Evolutionary conservation across 2,329 filamentous ascomycete species (phyloP).

Genomic region (Penicillium corylophilum): DNA sequence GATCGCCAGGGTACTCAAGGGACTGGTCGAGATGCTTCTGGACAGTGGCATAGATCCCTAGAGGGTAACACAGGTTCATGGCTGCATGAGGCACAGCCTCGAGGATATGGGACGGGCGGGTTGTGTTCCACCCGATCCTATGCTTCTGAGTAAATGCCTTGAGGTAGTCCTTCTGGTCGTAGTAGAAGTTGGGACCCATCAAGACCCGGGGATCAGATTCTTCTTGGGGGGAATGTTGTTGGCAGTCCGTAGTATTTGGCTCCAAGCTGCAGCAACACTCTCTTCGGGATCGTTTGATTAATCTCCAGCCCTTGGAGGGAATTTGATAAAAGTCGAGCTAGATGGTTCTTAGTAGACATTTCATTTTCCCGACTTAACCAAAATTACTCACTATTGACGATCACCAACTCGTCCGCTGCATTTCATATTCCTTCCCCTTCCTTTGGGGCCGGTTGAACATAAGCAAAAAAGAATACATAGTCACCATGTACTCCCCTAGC

Average conservation of each 20-base stretch:
- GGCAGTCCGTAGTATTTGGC: slow-evolving; percentile 54
- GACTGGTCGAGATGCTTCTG: slow-evolving; percentile 42
- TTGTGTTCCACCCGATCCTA: slow-evolving; percentile 47
- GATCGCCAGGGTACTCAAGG: slow-evolving; percentile 48
- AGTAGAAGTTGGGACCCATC: slow-evolving; percentile 56
- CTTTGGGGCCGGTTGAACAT: slow-evolving; percentile 53
- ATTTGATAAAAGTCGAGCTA: slow-evolving; percentile 44
- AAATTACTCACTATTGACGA: slow-evolving; percentile 42
- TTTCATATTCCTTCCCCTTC: slow-evolving; percentile 48
- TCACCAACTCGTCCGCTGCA: slow-evolving; percentile 51
- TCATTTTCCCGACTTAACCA: too few species aligned
- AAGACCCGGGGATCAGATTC: slow-evolving; percentile 48
- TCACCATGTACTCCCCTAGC: slow-evolving; percentile 33
- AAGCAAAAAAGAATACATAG: slow-evolving; percentile 57
- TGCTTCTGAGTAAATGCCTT: slow-evolving; percentile 43
- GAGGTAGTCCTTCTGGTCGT: slow-evolving; percentile 53
- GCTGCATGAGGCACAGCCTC: slow-evolving; percentile 51
- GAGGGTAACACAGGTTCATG: slow-evolving; percentile 51
- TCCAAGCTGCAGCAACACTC: slow-evolving; percentile 53
- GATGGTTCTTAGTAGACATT: not conserved
- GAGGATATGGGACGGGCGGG: slow-evolving; percentile 50
- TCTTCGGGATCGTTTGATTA: slow-evolving; percentile 44
- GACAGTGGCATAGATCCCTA: slow-evolving; percentile 53
- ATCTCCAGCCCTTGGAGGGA: slow-evolving; percentile 43
- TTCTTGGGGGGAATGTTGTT: slow-evolving; percentile 43